Conservation (phyloP, 495 filamentous ascomycete genomes). For the Tetracladium setigerum region DNA sequence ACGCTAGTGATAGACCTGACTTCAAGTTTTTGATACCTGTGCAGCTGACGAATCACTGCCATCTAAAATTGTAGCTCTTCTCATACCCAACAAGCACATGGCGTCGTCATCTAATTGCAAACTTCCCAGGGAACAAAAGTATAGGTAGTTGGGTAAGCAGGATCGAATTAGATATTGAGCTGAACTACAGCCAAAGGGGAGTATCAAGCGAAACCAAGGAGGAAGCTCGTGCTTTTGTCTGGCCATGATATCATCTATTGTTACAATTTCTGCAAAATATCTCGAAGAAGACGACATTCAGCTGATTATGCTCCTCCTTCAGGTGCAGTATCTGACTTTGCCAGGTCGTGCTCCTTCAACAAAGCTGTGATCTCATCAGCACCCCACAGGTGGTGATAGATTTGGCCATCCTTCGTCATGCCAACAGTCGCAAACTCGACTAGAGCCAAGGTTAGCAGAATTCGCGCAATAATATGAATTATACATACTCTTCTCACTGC, state of each 20-base stretch:
- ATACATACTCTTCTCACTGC: conserved; percentile 91
- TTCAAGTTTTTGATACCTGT: too few relatives aligned
- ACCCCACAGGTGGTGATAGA: conserved; percentile 96
- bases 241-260: not conserved
- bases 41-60: too few relatives aligned
- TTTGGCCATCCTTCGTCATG: conserved; percentile 85
- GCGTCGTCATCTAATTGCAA: too few relatives aligned
- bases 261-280: not conserved
- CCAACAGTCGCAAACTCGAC: conserved; percentile 99
- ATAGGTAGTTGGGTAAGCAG: too few relatives aligned
- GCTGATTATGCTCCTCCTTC: conserved; percentile 37
- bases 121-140: too few relatives aligned
- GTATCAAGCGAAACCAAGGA: too few relatives aligned
- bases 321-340: conserved; percentile 67
- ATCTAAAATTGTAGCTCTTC: too few relatives aligned
- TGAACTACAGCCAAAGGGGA: too few relatives aligned
- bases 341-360: conserved; percentile 89
- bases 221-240: too few relatives aligned
- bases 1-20: too few relatives aligned
- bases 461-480: not conserved
- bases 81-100: too few relatives aligned
- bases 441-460: conserved; percentile 28
- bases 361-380: conserved; percentile 94
- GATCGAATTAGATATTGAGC: too few relatives aligned
- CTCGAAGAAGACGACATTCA: conserved; percentile 9